phyloP scores from a whole-genome alignment of 805 yeast species.

The Candida chilensis region DNA sequence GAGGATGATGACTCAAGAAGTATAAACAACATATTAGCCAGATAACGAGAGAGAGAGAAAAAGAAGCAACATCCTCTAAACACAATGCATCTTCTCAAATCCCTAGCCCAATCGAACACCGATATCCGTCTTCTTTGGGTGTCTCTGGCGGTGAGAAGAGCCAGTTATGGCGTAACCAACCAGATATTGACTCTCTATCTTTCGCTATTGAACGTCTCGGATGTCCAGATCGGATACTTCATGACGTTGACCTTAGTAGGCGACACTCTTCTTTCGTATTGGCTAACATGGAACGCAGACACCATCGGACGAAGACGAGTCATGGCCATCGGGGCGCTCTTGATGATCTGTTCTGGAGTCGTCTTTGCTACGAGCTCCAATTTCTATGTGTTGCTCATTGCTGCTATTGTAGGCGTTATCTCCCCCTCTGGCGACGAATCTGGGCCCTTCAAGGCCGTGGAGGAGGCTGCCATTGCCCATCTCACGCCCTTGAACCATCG shows the following conservation, averaged over 20 bases:
- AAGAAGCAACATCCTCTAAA: too few species aligned
- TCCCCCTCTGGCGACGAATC: slow-evolving; percentile 88
- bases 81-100: slow-evolving; percentile 24
- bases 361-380: slow-evolving; percentile 50
- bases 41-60: too few species aligned
- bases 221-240: slow-evolving; percentile 59
- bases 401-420: slow-evolving; percentile 78
- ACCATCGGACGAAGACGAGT: slow-evolving; percentile 57
- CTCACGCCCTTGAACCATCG: slow-evolving; percentile 56
- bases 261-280: slow-evolving; percentile 63
- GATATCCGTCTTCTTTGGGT: slow-evolving; percentile 61
- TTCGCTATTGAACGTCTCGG: slow-evolving; percentile 42
- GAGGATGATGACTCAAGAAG: too few species aligned
- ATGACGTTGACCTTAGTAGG: slow-evolving; percentile 79
- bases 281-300: slow-evolving; percentile 74
- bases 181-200: slow-evolving; percentile 68
- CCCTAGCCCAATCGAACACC: slow-evolving; percentile 24
- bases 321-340: slow-evolving; percentile 49
- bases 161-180: slow-evolving; percentile 72
- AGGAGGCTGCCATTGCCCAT: slow-evolving; percentile 77
- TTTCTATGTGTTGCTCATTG: slow-evolving; percentile 46
- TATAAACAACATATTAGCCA: too few species aligned
- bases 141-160: slow-evolving; percentile 61
- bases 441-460: slow-evolving; percentile 84
- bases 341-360: slow-evolving; percentile 64